Evolutionary conservation across 2,329 filamentous ascomycete genomes (phyloP).

Genomic region (Cercospora canescens): DNA sequence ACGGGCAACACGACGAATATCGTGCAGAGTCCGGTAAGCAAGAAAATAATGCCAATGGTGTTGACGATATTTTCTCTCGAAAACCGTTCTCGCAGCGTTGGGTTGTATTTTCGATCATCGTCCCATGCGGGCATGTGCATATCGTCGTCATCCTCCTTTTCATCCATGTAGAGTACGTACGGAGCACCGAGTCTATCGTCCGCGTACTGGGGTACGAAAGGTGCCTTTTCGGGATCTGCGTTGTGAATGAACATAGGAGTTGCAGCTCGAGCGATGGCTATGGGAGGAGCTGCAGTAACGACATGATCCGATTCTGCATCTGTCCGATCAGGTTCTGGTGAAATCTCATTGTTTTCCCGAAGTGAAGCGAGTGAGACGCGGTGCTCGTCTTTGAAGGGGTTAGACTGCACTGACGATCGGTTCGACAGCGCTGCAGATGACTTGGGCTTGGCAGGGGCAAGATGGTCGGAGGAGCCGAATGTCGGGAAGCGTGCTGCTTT

Average conservation of each 20-base stretch:
- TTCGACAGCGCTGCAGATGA: constrained; percentile 29
- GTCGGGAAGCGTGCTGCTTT: constrained; percentile 22
- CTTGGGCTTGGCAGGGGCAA: constrained; percentile 20
- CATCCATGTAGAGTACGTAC: constrained; percentile 51
- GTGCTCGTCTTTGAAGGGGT: constrained; percentile 36
- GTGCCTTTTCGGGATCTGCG: constrained; percentile 37
- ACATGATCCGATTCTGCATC: constrained; percentile 9
- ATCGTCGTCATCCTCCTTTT: constrained; percentile 55
- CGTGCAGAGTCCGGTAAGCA: constrained; percentile 50
- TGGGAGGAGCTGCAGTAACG: constrained; percentile 11
- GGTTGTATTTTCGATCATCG: constrained; percentile 48
- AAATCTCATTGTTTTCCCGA: constrained; percentile 21
- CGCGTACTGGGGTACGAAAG: constrained; percentile 39
- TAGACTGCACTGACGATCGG: constrained; percentile 28
- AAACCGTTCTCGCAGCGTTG: constrained; percentile 48
- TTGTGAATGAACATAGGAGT: constrained; percentile 33
- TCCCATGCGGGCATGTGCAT: constrained; percentile 55
- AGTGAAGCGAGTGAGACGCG: constrained; percentile 28
- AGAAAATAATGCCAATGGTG: constrained; percentile 44
- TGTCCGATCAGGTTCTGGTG: constrained; percentile 22
- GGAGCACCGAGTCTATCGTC: constrained; percentile 51
- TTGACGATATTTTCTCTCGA: constrained; percentile 45
- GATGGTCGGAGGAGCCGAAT: constrained; percentile 28
- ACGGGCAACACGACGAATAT: constrained; percentile 55
- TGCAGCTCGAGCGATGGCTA: constrained; percentile 14